Percentiles rank a stretch among this genome's conserved stretches.
Evolutionary conservation across 164 flowering plant genomes (phyloP).

Genomic region (Pachysandra terminalis): DNA sequence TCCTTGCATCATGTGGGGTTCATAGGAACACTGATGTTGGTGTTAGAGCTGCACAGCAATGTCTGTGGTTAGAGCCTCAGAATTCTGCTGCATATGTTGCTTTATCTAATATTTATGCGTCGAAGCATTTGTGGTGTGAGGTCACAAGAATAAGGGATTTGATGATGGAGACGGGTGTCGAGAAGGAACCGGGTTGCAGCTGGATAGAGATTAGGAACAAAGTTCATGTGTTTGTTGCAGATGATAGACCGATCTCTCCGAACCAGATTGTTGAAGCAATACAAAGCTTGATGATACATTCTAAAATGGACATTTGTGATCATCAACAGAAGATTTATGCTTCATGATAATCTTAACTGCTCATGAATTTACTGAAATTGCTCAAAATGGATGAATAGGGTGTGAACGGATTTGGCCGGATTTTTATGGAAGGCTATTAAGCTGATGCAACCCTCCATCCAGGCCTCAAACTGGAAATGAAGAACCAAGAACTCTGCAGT

Average conservation of each 20-base stretch:
- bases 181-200: conserved; percentile 25
- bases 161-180: conserved; percentile 15
- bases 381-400: too few relatives aligned
- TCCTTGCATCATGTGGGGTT: conserved; percentile 27
- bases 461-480: too few relatives aligned
- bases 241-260: too few relatives aligned
- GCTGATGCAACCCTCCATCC: too few relatives aligned
- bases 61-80: conserved; percentile 20
- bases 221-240: too few relatives aligned
- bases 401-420: too few relatives aligned
- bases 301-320: neutral
- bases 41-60: conserved; percentile 21
- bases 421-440: too few relatives aligned
- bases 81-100: conserved; percentile 14
- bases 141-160: conserved; percentile 16
- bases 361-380: too few relatives aligned
- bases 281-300: neutral
- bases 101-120: conserved; percentile 25
- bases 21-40: conserved; percentile 23
- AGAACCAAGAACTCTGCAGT: too few relatives aligned
- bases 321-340: neutral
- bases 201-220: conserved; percentile 10
- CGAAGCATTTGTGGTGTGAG: conserved; percentile 21
- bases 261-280: too few relatives aligned
- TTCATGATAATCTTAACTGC: neutral